These are phyloP conservation scores for Xylogone sp. DNA, from an alignment of 2,329 filamentous ascomycete genomes.

Conservation along the genomic window DNA sequence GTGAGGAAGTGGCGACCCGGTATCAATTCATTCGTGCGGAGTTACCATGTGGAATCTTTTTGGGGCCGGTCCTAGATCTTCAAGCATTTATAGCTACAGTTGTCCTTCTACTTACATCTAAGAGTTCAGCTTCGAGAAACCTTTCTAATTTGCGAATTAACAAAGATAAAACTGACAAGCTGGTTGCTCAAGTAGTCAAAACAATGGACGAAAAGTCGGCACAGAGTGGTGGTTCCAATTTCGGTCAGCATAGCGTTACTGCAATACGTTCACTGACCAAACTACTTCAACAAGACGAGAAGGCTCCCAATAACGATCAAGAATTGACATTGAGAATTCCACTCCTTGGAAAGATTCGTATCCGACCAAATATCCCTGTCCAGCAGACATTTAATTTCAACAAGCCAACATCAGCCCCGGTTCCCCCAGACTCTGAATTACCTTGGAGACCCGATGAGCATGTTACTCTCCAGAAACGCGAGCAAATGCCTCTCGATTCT, in stretches of 20 bases:
- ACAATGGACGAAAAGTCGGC: constrained; percentile 11
- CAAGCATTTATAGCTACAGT: constrained; percentile 15
- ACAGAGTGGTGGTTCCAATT: constrained; percentile 2
- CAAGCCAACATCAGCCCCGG: background rate
- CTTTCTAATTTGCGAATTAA: constrained; percentile 3
- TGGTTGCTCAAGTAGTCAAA: constrained; percentile 9
- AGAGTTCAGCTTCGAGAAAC: constrained; percentile 3
- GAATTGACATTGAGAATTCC: constrained; percentile 13
- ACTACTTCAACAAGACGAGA: constrained; percentile 10
- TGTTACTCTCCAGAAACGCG: background rate
- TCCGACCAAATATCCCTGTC: constrained; percentile 9
- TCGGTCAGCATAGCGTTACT: constrained; percentile 4
- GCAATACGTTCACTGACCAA: constrained; percentile 10
- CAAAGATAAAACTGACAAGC: constrained; percentile 3
- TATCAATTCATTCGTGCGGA: constrained; percentile 10
- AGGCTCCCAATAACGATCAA: background rate
- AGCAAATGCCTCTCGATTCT: constrained; percentile 1
- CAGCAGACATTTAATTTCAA: background rate
- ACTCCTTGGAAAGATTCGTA: constrained; percentile 14
- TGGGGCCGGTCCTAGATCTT: constrained; percentile 10
- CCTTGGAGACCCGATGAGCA: background rate
- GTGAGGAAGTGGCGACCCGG: constrained; percentile 7
- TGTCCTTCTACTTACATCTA: constrained; percentile 11
- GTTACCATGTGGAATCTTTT: constrained; percentile 10
- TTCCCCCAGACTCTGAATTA: background rate